Percentiles rank a stretch among this genome's conserved stretches.
Conservation (phyloP, 176 grass and related monocot species). For the Areca catechu region DNA sequence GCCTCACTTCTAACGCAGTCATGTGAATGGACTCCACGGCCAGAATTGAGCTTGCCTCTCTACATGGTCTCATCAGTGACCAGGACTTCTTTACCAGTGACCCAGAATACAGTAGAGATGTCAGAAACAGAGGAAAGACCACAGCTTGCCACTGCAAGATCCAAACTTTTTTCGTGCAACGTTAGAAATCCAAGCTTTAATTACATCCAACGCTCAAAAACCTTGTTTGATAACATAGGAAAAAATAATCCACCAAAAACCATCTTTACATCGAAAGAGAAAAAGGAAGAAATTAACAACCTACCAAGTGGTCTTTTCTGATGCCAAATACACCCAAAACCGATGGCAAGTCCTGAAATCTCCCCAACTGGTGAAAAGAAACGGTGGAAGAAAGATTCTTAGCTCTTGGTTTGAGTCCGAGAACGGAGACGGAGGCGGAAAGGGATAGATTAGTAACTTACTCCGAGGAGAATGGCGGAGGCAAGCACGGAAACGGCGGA, state of each 20-base stretch:
- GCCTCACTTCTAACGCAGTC: slow-evolving; percentile 8
- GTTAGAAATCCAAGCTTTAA: no score
- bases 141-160: slow-evolving; percentile 51
- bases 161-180: not conserved
- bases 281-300: not conserved
- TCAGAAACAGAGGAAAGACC: slow-evolving; percentile 56
- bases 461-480: slow-evolving; percentile 36
- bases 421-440: no score
- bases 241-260: not conserved
- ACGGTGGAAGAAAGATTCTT: no score
- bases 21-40: no score
- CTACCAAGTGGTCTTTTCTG: slow-evolving; percentile 55
- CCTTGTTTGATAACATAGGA: not conserved
- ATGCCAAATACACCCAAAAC: slow-evolving; percentile 52
- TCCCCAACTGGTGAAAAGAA: slow-evolving; percentile 15
- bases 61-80: slow-evolving; percentile 10
- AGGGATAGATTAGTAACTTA: slow-evolving; percentile 13
- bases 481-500: slow-evolving; percentile 32
- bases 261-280: no score
- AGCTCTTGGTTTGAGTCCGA: no score
- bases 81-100: slow-evolving; percentile 42
- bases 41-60: not conserved
- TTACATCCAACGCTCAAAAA: no score
- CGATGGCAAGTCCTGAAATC: slow-evolving; percentile 20
- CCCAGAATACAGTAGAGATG: slow-evolving; percentile 62